Conservation (phyloP, 2,329 filamentous ascomycete species). For the Cladosporium sp. region DNA sequence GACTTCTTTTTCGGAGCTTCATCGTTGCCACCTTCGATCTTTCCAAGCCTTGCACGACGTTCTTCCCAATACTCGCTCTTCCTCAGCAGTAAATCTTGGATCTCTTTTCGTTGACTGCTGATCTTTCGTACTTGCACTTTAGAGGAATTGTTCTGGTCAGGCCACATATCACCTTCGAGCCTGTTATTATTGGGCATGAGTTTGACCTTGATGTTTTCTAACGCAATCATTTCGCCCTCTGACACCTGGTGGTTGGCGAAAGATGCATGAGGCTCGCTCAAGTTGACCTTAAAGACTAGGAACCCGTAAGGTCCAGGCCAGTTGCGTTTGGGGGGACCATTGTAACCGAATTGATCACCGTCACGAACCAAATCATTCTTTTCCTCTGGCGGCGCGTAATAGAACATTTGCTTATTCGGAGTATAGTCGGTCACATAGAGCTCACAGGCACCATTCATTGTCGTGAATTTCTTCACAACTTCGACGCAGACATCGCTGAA, state of each 20-base stretch:
- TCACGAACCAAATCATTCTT: constrained; percentile 33
- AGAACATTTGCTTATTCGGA: constrained; percentile 60
- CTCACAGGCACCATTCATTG: constrained; percentile 43
- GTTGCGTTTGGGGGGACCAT: constrained; percentile 31
- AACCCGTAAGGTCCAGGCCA: constrained; percentile 76
- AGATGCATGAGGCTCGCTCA: constrained; percentile 64
- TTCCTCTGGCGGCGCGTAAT: constrained; percentile 45
- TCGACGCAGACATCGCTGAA: constrained; percentile 71
- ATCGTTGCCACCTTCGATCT: constrained; percentile 7
- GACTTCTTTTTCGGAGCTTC: constrained; percentile 29
- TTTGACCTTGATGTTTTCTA: constrained; percentile 72
- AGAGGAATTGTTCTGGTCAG: constrained; percentile 49
- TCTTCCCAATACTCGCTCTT: constrained; percentile 56
- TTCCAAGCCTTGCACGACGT: neutral
- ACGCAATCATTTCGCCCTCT: constrained; percentile 57
- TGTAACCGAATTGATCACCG: constrained; percentile 57
- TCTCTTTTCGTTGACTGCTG: constrained; percentile 49
- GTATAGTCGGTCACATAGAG: constrained; percentile 84
- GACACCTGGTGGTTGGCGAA: constrained; percentile 55
- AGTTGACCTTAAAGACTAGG: constrained; percentile 65
- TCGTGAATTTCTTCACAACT: constrained; percentile 57
- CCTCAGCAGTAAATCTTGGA: constrained; percentile 48
- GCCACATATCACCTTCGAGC: constrained; percentile 69
- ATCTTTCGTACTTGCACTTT: constrained; percentile 59
- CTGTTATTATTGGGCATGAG: constrained; percentile 45